Conservation (phyloP, 176 grass and related monocot species). For the Cocos nucifera region DNA sequence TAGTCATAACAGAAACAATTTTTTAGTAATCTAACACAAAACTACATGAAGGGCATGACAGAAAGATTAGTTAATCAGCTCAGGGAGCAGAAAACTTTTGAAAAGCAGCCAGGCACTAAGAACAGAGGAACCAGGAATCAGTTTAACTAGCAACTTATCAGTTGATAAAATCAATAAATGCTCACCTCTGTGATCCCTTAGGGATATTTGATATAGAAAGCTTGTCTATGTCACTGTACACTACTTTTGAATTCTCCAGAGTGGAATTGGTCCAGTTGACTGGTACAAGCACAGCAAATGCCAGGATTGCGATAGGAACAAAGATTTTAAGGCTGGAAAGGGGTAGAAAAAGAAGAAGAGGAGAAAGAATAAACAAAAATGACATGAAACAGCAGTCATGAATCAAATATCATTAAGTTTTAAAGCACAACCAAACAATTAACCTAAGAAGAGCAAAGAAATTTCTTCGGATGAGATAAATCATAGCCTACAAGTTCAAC, state of each 20-base stretch:
- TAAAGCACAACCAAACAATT: neutral
- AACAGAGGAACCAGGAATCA: too few relatives aligned
- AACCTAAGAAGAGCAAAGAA: too few relatives aligned
- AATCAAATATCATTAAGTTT: neutral
- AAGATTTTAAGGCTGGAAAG: conserved; percentile 89
- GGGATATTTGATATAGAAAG: conserved; percentile 96
- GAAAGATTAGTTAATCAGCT: too few relatives aligned
- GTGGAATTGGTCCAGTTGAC: conserved; percentile 91
- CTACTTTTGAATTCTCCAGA: conserved; percentile 32
- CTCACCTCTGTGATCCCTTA: conserved; percentile 64
- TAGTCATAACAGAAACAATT: too few relatives aligned
- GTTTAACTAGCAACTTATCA: neutral
- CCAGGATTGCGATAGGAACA: conserved; percentile 69
- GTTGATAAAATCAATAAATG: neutral
- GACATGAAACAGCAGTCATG: too few relatives aligned
- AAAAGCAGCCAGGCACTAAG: too few relatives aligned
- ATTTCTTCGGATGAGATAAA: too few relatives aligned
- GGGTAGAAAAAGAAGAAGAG: neutral
- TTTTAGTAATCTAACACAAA: too few relatives aligned
- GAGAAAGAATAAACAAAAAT: conserved; percentile 3
- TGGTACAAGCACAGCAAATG: conserved; percentile 74
- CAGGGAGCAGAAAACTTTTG: too few relatives aligned
- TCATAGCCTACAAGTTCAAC: too few relatives aligned
- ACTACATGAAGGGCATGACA: too few relatives aligned
- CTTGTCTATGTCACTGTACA: conserved; percentile 61